phyloP scores from a whole-genome alignment of 2,329 filamentous ascomycete species.

The Zalaria obscura region DNA sequence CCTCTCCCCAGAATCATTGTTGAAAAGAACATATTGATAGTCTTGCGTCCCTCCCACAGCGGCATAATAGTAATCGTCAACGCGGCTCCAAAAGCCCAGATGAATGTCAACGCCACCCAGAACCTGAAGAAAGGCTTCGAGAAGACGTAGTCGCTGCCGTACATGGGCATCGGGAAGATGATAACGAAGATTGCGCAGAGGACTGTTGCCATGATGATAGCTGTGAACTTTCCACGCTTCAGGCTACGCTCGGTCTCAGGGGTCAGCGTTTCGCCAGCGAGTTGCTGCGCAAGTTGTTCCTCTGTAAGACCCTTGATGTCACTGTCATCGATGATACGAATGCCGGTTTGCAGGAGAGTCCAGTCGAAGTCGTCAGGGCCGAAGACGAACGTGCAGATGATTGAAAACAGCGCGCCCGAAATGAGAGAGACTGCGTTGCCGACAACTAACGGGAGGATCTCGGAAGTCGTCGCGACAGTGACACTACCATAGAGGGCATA shows the following conservation, averaged over 20 bases:
- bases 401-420: conserved; percentile 2
- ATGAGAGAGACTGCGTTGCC: conserved; percentile 8
- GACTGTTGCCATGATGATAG: conserved; percentile 9
- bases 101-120: conserved; percentile 13
- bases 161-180: conserved; percentile 12
- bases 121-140: conserved; percentile 11
- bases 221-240: conserved; percentile 5
- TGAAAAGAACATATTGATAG: conserved; percentile 1
- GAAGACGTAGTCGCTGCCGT: conserved; percentile 11
- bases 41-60: conserved; percentile 10
- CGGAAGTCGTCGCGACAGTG: conserved; percentile 5
- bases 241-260: neutral
- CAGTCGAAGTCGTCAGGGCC: conserved; percentile 13
- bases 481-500: conserved; percentile 7
- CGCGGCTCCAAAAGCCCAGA: conserved; percentile 13
- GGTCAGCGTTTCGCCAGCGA: neutral
- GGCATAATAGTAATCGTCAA: conserved; percentile 11
- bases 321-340: neutral
- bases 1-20: neutral
- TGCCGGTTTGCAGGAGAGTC: conserved; percentile 4
- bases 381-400: conserved; percentile 10
- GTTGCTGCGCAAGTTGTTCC: neutral
- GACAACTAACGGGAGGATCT: conserved; percentile 8
- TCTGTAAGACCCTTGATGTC: neutral
- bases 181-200: conserved; percentile 11